Evolutionary conservation across 1,284 basidiomycete genomes (phyloP).

Genomic region (Ustilago lituana): DNA sequence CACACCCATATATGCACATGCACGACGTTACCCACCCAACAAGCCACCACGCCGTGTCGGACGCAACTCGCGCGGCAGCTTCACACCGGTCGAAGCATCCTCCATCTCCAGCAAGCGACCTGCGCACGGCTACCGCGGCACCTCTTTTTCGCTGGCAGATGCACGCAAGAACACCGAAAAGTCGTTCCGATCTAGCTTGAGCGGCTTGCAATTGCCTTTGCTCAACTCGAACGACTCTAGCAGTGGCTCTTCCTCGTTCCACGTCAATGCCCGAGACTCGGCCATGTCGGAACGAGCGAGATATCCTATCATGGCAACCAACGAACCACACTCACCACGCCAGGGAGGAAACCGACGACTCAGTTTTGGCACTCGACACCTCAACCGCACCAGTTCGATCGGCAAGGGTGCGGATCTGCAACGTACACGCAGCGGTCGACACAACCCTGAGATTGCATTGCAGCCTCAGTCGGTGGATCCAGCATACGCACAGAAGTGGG

Average conservation of each 20-base stretch:
- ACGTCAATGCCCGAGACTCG: constrained; percentile 27
- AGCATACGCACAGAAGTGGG: constrained; percentile 18
- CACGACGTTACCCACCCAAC: constrained; percentile 34
- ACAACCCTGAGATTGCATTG: constrained; percentile 22
- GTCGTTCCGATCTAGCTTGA: constrained; percentile 27
- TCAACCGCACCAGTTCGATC: constrained; percentile 33
- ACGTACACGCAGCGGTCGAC: constrained; percentile 30
- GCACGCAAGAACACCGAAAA: constrained; percentile 32
- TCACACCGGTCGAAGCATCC: constrained; percentile 15
- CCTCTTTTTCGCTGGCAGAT: constrained; percentile 31
- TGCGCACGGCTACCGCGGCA: constrained; percentile 42
- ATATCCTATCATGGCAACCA: constrained; percentile 37
- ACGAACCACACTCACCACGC: constrained; percentile 6
- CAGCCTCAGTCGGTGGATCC: constrained; percentile 26
- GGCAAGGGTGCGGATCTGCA: constrained; percentile 44
- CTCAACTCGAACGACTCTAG: constrained; percentile 35
- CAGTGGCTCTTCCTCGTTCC: constrained; percentile 44
- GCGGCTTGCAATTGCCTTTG: constrained; percentile 28
- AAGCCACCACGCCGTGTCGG: constrained; percentile 25
- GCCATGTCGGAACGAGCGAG: constrained; percentile 41
- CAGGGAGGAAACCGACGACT: constrained; percentile 5
- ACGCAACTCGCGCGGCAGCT: constrained; percentile 31
- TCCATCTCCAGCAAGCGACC: constrained; percentile 17
- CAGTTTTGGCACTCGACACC: constrained; percentile 22
- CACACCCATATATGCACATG: constrained; percentile 10